Base-by-base conservation (phyloP, 192 early-diverging fungal genomes). In the Coemansia javaensis region DNA sequence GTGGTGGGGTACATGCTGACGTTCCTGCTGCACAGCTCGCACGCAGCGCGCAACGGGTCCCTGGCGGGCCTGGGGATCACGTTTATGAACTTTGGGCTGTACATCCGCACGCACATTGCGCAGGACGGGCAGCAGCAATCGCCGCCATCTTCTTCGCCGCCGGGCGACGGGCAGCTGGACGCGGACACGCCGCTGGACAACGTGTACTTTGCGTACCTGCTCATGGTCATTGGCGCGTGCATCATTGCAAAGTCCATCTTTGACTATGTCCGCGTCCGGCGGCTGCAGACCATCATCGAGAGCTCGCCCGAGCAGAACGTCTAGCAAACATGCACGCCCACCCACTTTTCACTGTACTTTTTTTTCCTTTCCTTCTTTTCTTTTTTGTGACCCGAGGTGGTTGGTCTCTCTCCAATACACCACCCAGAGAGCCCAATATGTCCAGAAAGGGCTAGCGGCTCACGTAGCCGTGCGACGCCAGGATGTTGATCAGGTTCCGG, bases 1-100 rank as follows among this genome's bases (percentile, higher is more conserved):
- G 78, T 90, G 46, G 77, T 88, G 25, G 86, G 91, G 3, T 97
- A 94, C 77, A 82, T 97, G 68, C 66, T 97, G 60, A 93, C 90
- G 13, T 88, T 90, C 51, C 63, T 97, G 51, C 60, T 97, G 48
- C 90, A 92, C 40, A 91, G 88, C 28, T 86, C 84, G 33, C 91
- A 97, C 62, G 88, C 91, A 7, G 90, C 90, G 33, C 87, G 85
- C 72, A 77, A 87, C 55, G 85, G 85, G 24, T 84, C 85, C 39
- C 78, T 82, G 58, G 81, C 82, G 36, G 89, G 90, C 9, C 75
- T 90, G n/a, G 90, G 90, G 9, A 69, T 92, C 44, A 86, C 86
- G 18, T 78, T 92, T 51, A 77, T 92, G 50, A 83, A 84, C 54
- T 82, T 84, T 78, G 88, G 88, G 10, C 74, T 84, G 47, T 80